Conservation (phyloP, 2,329 filamentous ascomycete genomes). For the Rugonectria rugulosa region DNA sequence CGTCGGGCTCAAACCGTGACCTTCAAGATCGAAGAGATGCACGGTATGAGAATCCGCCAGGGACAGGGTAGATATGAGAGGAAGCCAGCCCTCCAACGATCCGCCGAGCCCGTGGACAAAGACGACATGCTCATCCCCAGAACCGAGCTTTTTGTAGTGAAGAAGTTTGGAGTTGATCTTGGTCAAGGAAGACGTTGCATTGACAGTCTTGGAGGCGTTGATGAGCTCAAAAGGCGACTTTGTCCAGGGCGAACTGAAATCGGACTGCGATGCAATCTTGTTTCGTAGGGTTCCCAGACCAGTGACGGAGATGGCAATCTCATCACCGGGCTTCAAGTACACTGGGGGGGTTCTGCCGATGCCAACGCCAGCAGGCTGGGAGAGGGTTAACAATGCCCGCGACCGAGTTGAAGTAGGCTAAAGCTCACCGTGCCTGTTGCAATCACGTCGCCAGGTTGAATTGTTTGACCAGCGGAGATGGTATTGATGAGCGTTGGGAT, state of each 20-base stretch:
- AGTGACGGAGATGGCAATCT: constrained; percentile 46
- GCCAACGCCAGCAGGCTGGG: constrained; percentile 53
- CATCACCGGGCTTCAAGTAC: constrained; percentile 51
- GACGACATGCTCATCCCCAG: constrained; percentile 43
- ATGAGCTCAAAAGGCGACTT: constrained; percentile 16
- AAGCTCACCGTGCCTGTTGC: constrained; percentile 49
- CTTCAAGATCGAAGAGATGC: constrained; percentile 62
- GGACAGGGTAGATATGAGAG: constrained; percentile 49
- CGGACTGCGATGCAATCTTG: constrained; percentile 11
- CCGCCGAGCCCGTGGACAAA: constrained; percentile 65
- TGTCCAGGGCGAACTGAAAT: not conserved
- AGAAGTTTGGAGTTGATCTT: constrained; percentile 50
- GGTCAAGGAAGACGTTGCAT: constrained; percentile 41
- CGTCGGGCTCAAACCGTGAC: constrained; percentile 62
- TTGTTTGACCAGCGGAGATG: constrained; percentile 51
- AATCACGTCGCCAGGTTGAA: constrained; percentile 55
- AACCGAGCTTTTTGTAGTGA: constrained; percentile 46
- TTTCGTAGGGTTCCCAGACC: constrained; percentile 29
- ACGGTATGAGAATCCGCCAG: constrained; percentile 30
- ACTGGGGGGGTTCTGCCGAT: constrained; percentile 50
- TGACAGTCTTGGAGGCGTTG: constrained; percentile 27
- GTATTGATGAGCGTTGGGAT: constrained; percentile 51
- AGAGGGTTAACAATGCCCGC: not conserved
- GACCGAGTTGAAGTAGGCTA: not conserved
- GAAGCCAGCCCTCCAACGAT: constrained; percentile 52